Base-by-base conservation (phyloP, 2,329 filamentous ascomycete genomes). In the Trichoderma semiorbis region DNA sequence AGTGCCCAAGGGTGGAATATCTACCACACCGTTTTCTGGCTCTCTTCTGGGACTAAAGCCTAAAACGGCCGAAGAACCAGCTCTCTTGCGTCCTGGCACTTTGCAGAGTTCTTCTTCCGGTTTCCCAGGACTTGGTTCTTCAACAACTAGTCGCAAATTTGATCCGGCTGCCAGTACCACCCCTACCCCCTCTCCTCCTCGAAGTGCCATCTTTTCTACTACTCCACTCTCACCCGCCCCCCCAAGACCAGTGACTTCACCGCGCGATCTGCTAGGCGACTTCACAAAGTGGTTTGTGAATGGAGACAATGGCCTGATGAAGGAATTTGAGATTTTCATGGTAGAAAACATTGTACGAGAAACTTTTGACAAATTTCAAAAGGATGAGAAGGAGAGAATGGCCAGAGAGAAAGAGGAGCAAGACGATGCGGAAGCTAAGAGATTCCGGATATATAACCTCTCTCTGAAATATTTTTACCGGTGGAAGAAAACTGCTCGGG, bases 391-490 rank as follows among this genome's bases (percentile, higher is more conserved):
- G 21, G 83, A 84, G 69, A 81, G 81, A 50, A 80, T 75, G 62
- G 80, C 77, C 24, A 82, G 79, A 61, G 86, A 87, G 70, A 86
- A 88, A 74, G 86, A 88, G 53, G 83, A 84, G 21, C 75, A 77
- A 73, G 76, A 85, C 76, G 58, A 85, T 78, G 82, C 82, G 3
- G 79, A 86, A 68, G 87, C 87, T 16, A 80, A 82, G 18, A 78
- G 81, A n/a, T 88, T 86, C 74, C 83, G 85, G 47, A 76, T 74
- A 4, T 85, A 87, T 75, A 88, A 82, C 69, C 80, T 90, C 34
- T 79, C 81, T 14, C 79, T 89, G 72, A 88, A 85, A 62, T 90
- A 83, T 77, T 89, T 89, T 72, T 89, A 89, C 74, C 81, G 81
- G 21, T 90, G 88, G 88, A 85, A 84, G 63, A 78, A 85, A 16